These are phyloP conservation scores for Neopestalotiopsis sp. DNA, from an alignment of 2,329 filamentous ascomycete genomes.

Conservation along the genomic window DNA sequence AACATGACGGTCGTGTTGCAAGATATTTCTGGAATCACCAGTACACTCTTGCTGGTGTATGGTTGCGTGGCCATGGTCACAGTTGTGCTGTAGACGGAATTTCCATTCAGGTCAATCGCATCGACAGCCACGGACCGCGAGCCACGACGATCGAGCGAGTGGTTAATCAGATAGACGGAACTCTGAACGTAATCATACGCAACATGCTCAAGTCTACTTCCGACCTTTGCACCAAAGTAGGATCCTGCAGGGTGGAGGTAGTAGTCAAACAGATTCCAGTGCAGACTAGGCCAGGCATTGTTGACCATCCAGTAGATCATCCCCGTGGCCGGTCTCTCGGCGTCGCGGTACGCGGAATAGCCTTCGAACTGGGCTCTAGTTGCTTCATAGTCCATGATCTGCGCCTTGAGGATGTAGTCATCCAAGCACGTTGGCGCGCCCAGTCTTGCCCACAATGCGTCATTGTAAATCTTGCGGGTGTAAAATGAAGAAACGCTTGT, in stretches of 20 bases:
- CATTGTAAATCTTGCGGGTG: constrained; percentile 62
- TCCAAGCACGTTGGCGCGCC: constrained; percentile 57
- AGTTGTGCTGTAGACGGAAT: constrained; percentile 40
- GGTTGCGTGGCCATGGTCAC: constrained; percentile 45
- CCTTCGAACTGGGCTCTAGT: constrained; percentile 65
- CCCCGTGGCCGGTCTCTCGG: constrained; percentile 60
- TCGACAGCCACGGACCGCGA: constrained; percentile 52
- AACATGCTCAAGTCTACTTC: constrained; percentile 55
- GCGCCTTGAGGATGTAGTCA: constrained; percentile 64
- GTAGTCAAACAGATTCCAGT: constrained; percentile 71
- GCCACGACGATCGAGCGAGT: constrained; percentile 46
- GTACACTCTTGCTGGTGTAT: constrained; percentile 48
- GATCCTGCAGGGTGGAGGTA: constrained; percentile 63
- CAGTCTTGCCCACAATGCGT: constrained; percentile 57
- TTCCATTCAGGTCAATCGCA: constrained; percentile 54
- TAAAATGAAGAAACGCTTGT: constrained; percentile 60
- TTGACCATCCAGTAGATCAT: constrained; percentile 73
- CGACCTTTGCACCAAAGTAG: constrained; percentile 65
- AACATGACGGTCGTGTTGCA: constrained; percentile 51
- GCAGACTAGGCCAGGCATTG: constrained; percentile 67
- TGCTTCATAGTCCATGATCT: constrained; percentile 70
- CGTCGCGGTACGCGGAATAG: constrained; percentile 57
- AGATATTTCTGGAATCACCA: constrained; percentile 37
- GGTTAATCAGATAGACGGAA: constrained; percentile 60
- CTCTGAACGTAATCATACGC: constrained; percentile 57